phyloP scores from a whole-genome alignment of 768 basidiomycete species.

The Termitomyces sp. region DNA sequence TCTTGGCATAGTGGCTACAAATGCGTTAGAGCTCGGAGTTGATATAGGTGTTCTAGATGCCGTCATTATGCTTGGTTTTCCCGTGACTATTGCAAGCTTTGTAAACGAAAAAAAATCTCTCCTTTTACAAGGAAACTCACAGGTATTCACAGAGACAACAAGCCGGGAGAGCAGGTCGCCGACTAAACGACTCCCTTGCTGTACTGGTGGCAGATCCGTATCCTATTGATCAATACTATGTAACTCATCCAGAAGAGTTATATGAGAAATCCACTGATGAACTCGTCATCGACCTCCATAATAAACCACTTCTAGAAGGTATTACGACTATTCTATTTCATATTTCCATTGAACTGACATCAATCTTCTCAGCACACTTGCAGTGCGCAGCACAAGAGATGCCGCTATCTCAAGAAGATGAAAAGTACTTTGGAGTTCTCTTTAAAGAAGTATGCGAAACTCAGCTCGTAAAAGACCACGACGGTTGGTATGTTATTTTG shows the following conservation, averaged over 20 bases:
- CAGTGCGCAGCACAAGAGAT: conserved; percentile 89
- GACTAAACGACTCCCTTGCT: conserved; percentile 73
- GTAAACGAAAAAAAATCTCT: conserved; percentile 32
- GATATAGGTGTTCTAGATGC: conserved; percentile 87
- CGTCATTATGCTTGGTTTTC: conserved; percentile 87
- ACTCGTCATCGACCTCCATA: conserved; percentile 67
- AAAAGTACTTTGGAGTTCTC: conserved; percentile 63
- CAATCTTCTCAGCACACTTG: conserved; percentile 49
- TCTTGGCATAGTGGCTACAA: conserved; percentile 84
- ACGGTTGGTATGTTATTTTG: conserved; percentile 58
- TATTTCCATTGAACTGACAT: not conserved
- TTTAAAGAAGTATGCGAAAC: conserved; percentile 55
- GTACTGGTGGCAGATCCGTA: conserved; percentile 64
- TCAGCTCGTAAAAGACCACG: conserved; percentile 59
- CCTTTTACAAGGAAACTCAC: not conserved
- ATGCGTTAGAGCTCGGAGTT: conserved; percentile 87
- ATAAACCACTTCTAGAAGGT: conserved; percentile 67
- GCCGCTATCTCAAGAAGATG: conserved; percentile 64
- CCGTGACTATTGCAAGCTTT: conserved; percentile 72
- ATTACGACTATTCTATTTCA: not conserved
- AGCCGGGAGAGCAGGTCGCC: conserved; percentile 80
- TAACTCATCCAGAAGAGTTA: conserved; percentile 61
- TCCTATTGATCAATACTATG: conserved; percentile 73
- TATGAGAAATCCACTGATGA: conserved; percentile 59
- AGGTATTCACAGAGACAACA: conserved; percentile 63